Evolutionary conservation across 148 eudicot species (phyloP).

Genomic region (Vaccinium darrowii): DNA sequence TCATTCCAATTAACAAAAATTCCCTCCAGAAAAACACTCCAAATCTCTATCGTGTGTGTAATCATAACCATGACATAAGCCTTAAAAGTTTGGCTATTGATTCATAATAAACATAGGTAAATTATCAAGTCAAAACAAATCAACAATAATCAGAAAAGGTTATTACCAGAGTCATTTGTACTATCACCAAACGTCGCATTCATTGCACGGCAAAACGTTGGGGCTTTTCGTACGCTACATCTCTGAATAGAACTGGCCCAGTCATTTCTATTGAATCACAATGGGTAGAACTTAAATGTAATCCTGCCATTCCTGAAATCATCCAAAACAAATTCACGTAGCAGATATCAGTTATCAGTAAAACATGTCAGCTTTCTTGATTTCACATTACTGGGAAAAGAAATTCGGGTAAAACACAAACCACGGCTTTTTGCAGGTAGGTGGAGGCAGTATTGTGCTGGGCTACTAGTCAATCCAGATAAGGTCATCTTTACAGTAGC

Average conservation of each 20-base stretch:
- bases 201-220: conserved; percentile 55
- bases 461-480: conserved; percentile 52
- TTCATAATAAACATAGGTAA: neutral
- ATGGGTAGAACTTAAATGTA: conserved; percentile 9
- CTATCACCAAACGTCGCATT: conserved; percentile 77
- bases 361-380: conserved; percentile 19
- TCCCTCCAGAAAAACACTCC: neutral
- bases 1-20: neutral
- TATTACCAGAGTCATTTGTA: conserved; percentile 55
- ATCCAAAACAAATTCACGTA: neutral
- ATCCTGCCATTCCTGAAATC: neutral
- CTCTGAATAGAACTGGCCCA: conserved; percentile 33
- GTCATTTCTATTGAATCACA: conserved; percentile 34
- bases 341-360: too few species aligned
- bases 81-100: neutral
- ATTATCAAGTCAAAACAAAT: neutral
- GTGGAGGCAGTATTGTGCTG: conserved; percentile 47
- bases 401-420: conserved; percentile 25
- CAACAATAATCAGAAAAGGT: neutral
- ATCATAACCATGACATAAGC: neutral
- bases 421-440: conserved; percentile 39
- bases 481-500: conserved; percentile 31
- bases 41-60: neutral
- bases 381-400: conserved; percentile 26
- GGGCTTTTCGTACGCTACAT: conserved; percentile 20